Base-by-base conservation (phyloP, 495 filamentous ascomycete species). In the Lophium mytilinum region DNA sequence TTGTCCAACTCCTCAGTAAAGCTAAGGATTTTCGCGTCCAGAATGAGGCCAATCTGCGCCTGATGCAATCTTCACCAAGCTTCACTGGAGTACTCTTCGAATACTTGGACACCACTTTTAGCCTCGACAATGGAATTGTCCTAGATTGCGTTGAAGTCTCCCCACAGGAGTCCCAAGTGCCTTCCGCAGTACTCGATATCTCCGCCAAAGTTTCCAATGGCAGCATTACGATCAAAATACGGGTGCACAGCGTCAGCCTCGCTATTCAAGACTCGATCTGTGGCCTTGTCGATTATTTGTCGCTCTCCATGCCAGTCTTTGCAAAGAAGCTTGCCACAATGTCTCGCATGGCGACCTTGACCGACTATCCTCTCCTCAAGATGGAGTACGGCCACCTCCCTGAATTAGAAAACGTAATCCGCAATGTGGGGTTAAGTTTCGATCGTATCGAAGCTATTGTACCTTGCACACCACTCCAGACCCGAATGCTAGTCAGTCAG, bases 181-280 rank as follows among this genome's bases (percentile, higher is more conserved):
- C 51, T 50, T 37, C 39, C 12, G 52, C 51, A 3, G 36, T 60
- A 0, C 82, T 89, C 53, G 84, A 87, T 58, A 76, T 84, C 50
- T 83, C 77, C 2, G 78, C 77, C 24, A 76, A 79, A 66, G 73
- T 85, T n/a, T 76, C 78, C 41, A 73, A 81, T 50, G 83, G 82
- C 24, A 73, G 74, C 55, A 75, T 85, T 8, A 79, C 78, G 9
- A 72, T 86, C 61, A 80, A 78, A 21, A 30, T 30, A 30, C 83
- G 88, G 66, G 72, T 80, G 0, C 86, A 83, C 69, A 84, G 79
- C 66, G 73, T 72, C 35, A 72, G 74, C 53, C 83, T 82, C 65
- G 73, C 74, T 37, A 77, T 84, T 54, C 81, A 81, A 49, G 66
- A 76, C 4, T 69, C 72, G 10, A 81, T 89, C 37, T 67, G 69